Conservation (phyloP, 306 rosid genomes). For the Prunus mira region DNA sequence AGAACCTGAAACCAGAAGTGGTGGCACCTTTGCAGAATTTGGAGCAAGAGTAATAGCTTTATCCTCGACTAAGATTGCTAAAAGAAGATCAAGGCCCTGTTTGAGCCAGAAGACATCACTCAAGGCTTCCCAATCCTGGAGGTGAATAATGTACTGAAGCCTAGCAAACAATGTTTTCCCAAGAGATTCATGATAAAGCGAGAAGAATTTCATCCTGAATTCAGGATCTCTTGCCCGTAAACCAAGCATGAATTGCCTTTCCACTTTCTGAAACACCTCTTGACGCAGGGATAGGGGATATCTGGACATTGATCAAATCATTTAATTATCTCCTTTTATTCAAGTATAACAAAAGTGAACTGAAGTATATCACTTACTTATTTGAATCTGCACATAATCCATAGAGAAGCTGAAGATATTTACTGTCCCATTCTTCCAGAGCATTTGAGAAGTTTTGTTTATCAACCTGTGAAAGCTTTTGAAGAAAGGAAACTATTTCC, state of each 20-base stretch:
- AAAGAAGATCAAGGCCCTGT: slow-evolving; percentile 97
- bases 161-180: slow-evolving; percentile 73
- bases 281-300: slow-evolving; percentile 63
- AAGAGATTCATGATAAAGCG: slow-evolving; percentile 83
- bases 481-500: slow-evolving; percentile 94
- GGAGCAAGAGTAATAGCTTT: slow-evolving; percentile 94
- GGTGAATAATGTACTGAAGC: slow-evolving; percentile 85
- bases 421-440: slow-evolving; percentile 87
- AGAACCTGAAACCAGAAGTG: slow-evolving; percentile 63
- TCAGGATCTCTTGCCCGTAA: slow-evolving; percentile 91
- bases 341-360: slow-evolving; percentile 13
- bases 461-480: slow-evolving; percentile 89
- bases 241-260: slow-evolving; percentile 95
- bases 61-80: slow-evolving; percentile 92
- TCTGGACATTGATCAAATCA: slow-evolving; percentile 44
- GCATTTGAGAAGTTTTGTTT: slow-evolving; percentile 66
- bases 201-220: slow-evolving; percentile 80
- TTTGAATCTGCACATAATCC: slow-evolving; percentile 85
- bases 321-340: slow-evolving; percentile 16
- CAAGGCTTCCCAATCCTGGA: slow-evolving; percentile 94
- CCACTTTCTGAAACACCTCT: slow-evolving; percentile 91
- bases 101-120: slow-evolving; percentile 99
- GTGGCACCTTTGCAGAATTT: slow-evolving; percentile 88
- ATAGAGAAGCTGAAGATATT: slow-evolving; percentile 82
- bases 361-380: slow-evolving; percentile 53